Conservation (phyloP, 306 rosid genomes). For the Cucurbita argyrosperma region DNA sequence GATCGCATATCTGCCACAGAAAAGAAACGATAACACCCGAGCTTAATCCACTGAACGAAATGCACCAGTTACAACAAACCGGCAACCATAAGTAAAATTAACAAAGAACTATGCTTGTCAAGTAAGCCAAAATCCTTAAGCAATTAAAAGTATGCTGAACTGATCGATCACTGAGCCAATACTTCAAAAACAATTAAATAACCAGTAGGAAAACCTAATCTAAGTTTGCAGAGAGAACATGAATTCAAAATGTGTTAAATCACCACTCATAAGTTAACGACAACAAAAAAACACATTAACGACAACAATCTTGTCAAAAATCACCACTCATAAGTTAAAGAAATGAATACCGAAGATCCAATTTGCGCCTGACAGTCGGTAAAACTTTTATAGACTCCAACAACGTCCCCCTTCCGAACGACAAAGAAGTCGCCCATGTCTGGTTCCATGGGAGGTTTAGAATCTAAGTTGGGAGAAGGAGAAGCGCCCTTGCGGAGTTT, state of each 20-base stretch:
- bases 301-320: too few species aligned
- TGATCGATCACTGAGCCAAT: neutral
- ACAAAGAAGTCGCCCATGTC: slow-evolving; percentile 60
- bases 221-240: neutral
- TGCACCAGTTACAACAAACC: neutral
- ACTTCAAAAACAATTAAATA: neutral
- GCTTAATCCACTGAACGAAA: neutral
- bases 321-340: too few species aligned
- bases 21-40: slow-evolving; percentile 1
- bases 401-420: slow-evolving; percentile 73
- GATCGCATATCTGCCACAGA: slow-evolving; percentile 50
- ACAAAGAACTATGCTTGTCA: neutral
- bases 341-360: slow-evolving; percentile 60
- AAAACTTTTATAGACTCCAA: slow-evolving; percentile 57
- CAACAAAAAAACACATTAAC: too few species aligned
- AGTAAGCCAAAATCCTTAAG: neutral
- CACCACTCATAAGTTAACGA: too few species aligned
- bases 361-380: slow-evolving; percentile 70
- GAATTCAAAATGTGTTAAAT: too few species aligned
- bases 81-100: neutral
- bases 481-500: slow-evolving; percentile 22
- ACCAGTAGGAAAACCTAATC: neutral
- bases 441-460: slow-evolving; percentile 28
- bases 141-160: neutral
- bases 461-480: slow-evolving; percentile 14